Conservation (phyloP, 2,329 filamentous ascomycete genomes). For the Nothomitra cinnamomea region DNA sequence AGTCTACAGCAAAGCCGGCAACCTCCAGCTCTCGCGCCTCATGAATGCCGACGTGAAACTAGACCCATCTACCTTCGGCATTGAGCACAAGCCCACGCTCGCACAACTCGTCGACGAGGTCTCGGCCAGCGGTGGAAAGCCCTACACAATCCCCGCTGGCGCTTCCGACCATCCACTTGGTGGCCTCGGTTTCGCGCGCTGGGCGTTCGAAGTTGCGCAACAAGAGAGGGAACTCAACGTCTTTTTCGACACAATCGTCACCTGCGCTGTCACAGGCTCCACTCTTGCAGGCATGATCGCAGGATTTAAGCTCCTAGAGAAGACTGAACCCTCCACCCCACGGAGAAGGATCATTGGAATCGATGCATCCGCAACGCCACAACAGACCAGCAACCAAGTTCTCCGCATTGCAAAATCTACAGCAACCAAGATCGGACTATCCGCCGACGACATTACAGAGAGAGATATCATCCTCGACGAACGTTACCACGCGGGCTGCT, state of each 20-base stretch:
- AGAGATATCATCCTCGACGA: conserved; percentile 46
- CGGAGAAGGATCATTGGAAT: conserved; percentile 40
- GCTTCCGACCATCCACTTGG: conserved; percentile 54
- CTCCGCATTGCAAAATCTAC: conserved; percentile 46
- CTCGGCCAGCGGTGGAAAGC: conserved; percentile 34
- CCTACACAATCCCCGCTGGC: conserved; percentile 57
- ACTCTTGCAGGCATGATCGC: conserved; percentile 58
- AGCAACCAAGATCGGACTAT: conserved; percentile 44
- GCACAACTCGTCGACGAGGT: conserved; percentile 37
- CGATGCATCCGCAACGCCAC: conserved; percentile 35
- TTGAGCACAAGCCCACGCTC: conserved; percentile 48
- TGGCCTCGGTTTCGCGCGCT: conserved; percentile 52
- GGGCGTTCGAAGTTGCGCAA: conserved; percentile 49
- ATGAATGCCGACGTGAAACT: conserved; percentile 49
- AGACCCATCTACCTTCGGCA: conserved; percentile 24
- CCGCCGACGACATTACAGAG: conserved; percentile 40
- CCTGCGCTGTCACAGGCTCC: conserved; percentile 54
- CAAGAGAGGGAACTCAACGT: conserved; percentile 45
- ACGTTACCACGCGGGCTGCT: conserved; percentile 48
- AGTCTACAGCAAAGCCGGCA: conserved; percentile 47
- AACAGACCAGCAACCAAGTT: conserved; percentile 33
- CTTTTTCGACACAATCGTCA: conserved; percentile 51
- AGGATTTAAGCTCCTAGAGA: conserved; percentile 48
- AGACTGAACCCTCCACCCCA: no score
- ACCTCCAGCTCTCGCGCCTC: conserved; percentile 51